Evolutionary conservation across 2,329 filamentous ascomycete genomes (phyloP).

Genomic region (Penicillium polonicum): DNA sequence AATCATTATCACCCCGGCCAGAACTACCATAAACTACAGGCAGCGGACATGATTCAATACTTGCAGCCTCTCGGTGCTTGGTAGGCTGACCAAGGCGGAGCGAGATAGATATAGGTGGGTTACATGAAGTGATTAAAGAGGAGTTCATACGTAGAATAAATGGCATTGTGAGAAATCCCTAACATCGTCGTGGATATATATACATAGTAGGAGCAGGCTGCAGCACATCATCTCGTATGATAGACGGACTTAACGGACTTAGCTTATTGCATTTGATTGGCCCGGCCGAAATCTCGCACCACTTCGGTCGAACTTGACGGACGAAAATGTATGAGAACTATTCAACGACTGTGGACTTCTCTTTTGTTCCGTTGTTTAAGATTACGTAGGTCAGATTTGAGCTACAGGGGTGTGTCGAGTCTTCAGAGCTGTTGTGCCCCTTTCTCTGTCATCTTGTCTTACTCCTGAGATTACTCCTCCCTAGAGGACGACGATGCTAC

Average conservation of each 20-base stretch:
- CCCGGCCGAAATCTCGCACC: not conserved
- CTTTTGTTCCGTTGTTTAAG: not conserved
- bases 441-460: not conserved
- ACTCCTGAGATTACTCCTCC: not conserved
- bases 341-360: not conserved
- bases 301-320: conserved; percentile 24
- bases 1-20: conserved; percentile 33
- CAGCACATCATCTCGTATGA: no score
- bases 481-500: not conserved
- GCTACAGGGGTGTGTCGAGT: not conserved
- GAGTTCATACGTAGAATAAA: not conserved
- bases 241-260: not conserved
- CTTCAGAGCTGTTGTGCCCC: not conserved
- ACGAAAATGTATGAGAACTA: conserved; percentile 13
- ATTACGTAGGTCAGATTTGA: not conserved
- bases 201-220: not conserved
- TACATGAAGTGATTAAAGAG: not conserved
- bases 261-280: not conserved
- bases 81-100: not conserved
- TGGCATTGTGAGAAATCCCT: no score
- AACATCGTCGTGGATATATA: not conserved
- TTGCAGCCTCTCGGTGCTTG: not conserved
- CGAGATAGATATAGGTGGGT: not conserved
- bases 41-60: conserved; percentile 25
- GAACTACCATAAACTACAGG: conserved; percentile 31